Base-by-base conservation (phyloP, 148 eudicot species). In the Vaccinium darrowii region DNA sequence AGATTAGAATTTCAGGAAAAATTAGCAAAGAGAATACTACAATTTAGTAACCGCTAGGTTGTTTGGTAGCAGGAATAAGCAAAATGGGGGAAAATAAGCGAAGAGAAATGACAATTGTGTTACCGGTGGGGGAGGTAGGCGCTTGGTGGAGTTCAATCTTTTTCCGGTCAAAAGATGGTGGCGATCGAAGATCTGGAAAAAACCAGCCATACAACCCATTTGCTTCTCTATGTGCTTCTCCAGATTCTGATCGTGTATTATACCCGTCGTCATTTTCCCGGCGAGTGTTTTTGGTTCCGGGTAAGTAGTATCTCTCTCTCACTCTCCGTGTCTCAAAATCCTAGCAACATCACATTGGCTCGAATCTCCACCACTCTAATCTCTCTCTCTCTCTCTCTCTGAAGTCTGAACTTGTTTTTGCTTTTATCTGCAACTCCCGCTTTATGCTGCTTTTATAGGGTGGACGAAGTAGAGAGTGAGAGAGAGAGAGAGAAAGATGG, bases 191-290 rank as follows among this genome's bases (percentile, higher is more conserved):
- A 94, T 82, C 50, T 94, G 94, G 84, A 95, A 93, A 80, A 94
- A 93, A 23, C 98, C 95, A 63, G 95, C 79, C 93, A 95, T 94
- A 90, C 98, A 95, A 60, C 98, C 95, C 94, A 94, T 94, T 77
- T 94, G 95, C 65, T 93, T 94, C 86, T 87, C 92, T 3, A 92
- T 93, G 49, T 92, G 94, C 86, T 91, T 95, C 90, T 94, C 92
- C 49, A 89, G 83, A 79, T 92, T 89, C 74, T 89, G 93, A 50
- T 93, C 95, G n/a, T 89, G 90, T 11, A 87, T 84, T 52, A 86
- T 80, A 21, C 88, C 92, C 13, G 94, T 91, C 84, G 87, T 84
- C 94, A 90, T 89, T 84, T 90, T n/a, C 85, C 87, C 80, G 80
- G 82, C 82, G 53, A 14, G 30, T 15, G 2, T 49, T 72, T 79